Conservation (phyloP, 208 protist genomes). For the Endotrypanum monterogeii region DNA sequence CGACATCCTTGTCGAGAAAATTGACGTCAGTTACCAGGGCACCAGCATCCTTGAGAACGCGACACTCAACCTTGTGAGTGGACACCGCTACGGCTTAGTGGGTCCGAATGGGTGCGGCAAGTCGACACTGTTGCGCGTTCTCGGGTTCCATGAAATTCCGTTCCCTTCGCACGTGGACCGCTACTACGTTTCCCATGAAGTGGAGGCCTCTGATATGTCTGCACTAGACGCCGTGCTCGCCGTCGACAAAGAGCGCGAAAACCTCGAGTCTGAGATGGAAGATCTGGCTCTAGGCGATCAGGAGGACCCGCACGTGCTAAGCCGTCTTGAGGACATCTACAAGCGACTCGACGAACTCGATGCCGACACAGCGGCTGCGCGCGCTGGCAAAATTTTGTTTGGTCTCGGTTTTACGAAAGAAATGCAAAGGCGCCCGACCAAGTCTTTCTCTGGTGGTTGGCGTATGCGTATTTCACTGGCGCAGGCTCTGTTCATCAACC, state of each 20-base stretch:
- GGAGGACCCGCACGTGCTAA: constrained; percentile 71
- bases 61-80: constrained; percentile 79
- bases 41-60: constrained; percentile 84
- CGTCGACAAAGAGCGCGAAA: constrained; percentile 82
- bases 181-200: constrained; percentile 98
- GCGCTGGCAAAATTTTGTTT: constrained; percentile 92
- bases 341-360: constrained; percentile 94
- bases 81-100: constrained; percentile 90
- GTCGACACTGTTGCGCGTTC: constrained; percentile 89
- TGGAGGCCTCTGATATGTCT: constrained; percentile 80
- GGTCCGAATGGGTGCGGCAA: constrained; percentile 94
- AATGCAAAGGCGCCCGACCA: constrained; percentile 81
- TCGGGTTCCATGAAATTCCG: constrained; percentile 88
- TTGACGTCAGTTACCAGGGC: constrained; percentile 91
- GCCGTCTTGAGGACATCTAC: constrained; percentile 91
- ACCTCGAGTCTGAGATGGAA: constrained; percentile 82
- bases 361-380: constrained; percentile 80
- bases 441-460: constrained; percentile 96
- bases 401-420: constrained; percentile 95
- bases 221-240: constrained; percentile 86
- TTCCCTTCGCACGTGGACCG: constrained; percentile 95
- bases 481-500: constrained; percentile 94
- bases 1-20: constrained; percentile 87
- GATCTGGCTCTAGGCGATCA: constrained; percentile 81
- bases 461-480: constrained; percentile 97